These are phyloP conservation scores for Zasmidium cellare DNA, from an alignment of 2,329 filamentous ascomycete genomes.

Conservation along the genomic window DNA sequence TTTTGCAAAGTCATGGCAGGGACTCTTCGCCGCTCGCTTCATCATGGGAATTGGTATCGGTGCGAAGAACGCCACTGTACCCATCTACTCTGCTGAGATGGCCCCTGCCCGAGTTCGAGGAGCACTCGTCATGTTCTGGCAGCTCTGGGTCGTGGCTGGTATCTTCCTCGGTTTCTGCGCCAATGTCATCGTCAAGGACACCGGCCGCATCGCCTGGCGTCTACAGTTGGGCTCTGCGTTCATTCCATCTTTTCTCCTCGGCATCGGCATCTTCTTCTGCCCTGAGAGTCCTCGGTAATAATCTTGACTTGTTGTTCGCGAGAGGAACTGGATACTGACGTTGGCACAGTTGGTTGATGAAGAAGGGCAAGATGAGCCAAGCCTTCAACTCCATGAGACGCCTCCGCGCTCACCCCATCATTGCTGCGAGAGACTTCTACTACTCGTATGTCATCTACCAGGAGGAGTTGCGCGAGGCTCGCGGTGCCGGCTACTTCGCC, in stretches of 20 bases:
- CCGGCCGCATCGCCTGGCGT: conserved; percentile 63
- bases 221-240: conserved; percentile 68
- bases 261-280: conserved; percentile 36
- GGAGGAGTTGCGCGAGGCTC: conserved; percentile 34
- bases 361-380: conserved; percentile 45
- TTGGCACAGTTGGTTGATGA: conserved; percentile 48
- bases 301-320: no score
- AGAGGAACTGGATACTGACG: conserved; percentile 48
- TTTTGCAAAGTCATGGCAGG: conserved; percentile 59
- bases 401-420: conserved; percentile 52
- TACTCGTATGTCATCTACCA: conserved; percentile 45
- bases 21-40: conserved; percentile 64
- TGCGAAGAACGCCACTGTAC: conserved; percentile 47
- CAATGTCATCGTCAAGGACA: conserved; percentile 64
- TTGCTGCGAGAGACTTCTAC: conserved; percentile 58
- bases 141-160: conserved; percentile 57
- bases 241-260: conserved; percentile 40
- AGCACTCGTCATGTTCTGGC: conserved; percentile 79
- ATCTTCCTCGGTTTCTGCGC: conserved; percentile 68
- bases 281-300: conserved; percentile 49
- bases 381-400: conserved; percentile 52
- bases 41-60: conserved; percentile 64
- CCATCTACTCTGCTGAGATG: conserved; percentile 43
- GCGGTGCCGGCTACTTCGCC: conserved; percentile 41
- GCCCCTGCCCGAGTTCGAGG: conserved; percentile 57